Conservation (phyloP, 176 grass and related monocot species). For the Alloteropsis semialata region DNA sequence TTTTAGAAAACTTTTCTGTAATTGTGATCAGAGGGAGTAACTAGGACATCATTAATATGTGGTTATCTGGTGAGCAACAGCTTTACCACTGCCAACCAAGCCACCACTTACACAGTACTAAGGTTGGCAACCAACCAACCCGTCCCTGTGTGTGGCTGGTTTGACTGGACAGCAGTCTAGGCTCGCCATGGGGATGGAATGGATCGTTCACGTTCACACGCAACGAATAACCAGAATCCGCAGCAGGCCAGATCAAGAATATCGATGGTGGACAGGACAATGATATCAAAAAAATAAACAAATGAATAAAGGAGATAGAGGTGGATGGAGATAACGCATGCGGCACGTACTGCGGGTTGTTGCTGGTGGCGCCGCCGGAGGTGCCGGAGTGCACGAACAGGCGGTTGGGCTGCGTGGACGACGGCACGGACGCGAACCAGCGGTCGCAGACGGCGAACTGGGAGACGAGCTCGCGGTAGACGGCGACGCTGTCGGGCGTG, state of each 20-base stretch:
- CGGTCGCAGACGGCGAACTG: slow-evolving; percentile 94
- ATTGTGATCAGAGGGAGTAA: not conserved
- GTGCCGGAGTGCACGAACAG: slow-evolving; percentile 89
- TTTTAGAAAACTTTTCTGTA: too few species aligned
- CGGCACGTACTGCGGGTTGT: slow-evolving; percentile 45
- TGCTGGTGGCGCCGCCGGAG: slow-evolving; percentile 82
- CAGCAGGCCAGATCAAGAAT: not conserved
- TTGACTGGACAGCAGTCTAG: not conserved
- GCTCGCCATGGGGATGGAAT: too few species aligned
- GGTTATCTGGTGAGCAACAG: not conserved
- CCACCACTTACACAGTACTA: too few species aligned
- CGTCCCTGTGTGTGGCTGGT: not conserved
- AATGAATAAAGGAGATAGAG: not conserved
- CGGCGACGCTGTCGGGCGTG: slow-evolving; percentile 68
- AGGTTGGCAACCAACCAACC: not conserved
- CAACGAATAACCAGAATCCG: not conserved
- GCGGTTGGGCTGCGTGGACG: slow-evolving; percentile 93
- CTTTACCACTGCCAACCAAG: not conserved
- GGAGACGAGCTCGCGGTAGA: slow-evolving; percentile 71
- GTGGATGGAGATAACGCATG: not conserved
- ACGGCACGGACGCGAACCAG: slow-evolving; percentile 87
- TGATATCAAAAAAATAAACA: not conserved
- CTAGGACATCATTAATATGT: not conserved
- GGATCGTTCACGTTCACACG: not conserved
- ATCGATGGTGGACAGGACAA: not conserved